These are phyloP conservation scores for Phoma sp. DNA, from an alignment of 2,329 filamentous ascomycete species.

Conservation along the genomic window DNA sequence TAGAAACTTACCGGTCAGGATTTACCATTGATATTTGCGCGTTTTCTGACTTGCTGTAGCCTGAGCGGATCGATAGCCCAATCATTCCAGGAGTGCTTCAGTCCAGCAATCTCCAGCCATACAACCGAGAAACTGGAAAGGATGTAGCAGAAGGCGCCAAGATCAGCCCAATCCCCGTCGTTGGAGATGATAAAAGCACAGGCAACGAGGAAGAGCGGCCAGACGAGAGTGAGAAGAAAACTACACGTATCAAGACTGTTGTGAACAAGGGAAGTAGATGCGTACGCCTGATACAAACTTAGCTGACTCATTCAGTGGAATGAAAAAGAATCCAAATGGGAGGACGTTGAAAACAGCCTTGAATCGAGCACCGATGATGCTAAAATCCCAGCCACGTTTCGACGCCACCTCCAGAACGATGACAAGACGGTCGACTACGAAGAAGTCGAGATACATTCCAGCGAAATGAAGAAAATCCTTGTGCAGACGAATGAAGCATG, in stretches of 20 bases:
- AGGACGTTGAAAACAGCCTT: constrained; percentile 1
- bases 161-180: neutral
- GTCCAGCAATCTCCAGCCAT: too few relatives aligned
- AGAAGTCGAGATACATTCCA: constrained; percentile 11
- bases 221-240: neutral
- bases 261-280: neutral
- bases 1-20: neutral
- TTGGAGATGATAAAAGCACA: too few relatives aligned
- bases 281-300: too few relatives aligned
- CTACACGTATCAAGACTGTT: constrained; percentile 1
- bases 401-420: neutral
- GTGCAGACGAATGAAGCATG: neutral
- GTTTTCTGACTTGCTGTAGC: neutral
- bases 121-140: neutral
- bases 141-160: neutral
- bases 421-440: constrained; percentile 7
- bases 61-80: neutral
- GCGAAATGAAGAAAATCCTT: constrained; percentile 7
- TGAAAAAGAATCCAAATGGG: neutral
- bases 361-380: neutral
- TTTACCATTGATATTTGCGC: neutral
- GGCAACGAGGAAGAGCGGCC: neutral
- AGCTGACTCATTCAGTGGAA: neutral
- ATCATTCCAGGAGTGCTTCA: too few relatives aligned
- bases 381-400: constrained; percentile 5